phyloP scores from a whole-genome alignment of 2,329 filamentous ascomycete genomes.

The Penicillium sp. region DNA sequence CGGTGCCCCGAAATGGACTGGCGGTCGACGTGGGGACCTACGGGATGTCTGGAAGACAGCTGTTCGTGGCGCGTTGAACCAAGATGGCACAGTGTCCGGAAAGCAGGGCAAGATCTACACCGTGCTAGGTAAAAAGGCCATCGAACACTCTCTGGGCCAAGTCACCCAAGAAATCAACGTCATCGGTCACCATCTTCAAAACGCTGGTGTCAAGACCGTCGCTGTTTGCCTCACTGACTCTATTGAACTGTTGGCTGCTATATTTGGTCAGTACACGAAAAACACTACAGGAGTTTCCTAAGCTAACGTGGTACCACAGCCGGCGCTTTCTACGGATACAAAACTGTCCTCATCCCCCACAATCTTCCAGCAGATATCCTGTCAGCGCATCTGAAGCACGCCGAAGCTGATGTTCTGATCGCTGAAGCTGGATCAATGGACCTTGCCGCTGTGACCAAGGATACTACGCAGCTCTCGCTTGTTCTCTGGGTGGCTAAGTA shows the following conservation, averaged over 20 bases:
- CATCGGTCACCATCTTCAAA: slow-evolving; percentile 75
- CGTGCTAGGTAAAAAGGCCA: slow-evolving; percentile 71
- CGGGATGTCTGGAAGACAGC: slow-evolving; percentile 85
- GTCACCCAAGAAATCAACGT: slow-evolving; percentile 84
- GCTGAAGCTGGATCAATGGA: slow-evolving; percentile 86
- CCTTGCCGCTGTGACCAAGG: slow-evolving; percentile 69
- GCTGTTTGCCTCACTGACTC: slow-evolving; percentile 94
- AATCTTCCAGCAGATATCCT: slow-evolving; percentile 70
- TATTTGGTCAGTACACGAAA: slow-evolving; percentile 62
- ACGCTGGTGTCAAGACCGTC: slow-evolving; percentile 69
- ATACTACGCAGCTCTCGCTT: slow-evolving; percentile 70
- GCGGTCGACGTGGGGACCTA: slow-evolving; percentile 83
- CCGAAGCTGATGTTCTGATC: slow-evolving; percentile 77
- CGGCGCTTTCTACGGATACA: slow-evolving; percentile 85
- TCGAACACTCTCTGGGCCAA: slow-evolving; percentile 71
- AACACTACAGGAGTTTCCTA: slow-evolving; percentile 1
- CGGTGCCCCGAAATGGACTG: slow-evolving; percentile 77
- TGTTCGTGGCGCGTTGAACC: slow-evolving; percentile 63
- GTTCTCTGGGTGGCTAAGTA: slow-evolving; percentile 92
- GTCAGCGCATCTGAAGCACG: slow-evolving; percentile 69
- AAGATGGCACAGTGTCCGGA: slow-evolving; percentile 61
- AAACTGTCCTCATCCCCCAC: slow-evolving; percentile 81
- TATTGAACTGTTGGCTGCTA: slow-evolving; percentile 75
- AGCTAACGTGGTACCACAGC: slow-evolving; percentile 50
- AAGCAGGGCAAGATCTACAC: slow-evolving; percentile 73